Percentiles rank a stretch among this genome's conserved stretches.
Evolutionary conservation across 352 stramenopile species (phyloP).

Genomic region (Phytophthora nicotianae): DNA sequence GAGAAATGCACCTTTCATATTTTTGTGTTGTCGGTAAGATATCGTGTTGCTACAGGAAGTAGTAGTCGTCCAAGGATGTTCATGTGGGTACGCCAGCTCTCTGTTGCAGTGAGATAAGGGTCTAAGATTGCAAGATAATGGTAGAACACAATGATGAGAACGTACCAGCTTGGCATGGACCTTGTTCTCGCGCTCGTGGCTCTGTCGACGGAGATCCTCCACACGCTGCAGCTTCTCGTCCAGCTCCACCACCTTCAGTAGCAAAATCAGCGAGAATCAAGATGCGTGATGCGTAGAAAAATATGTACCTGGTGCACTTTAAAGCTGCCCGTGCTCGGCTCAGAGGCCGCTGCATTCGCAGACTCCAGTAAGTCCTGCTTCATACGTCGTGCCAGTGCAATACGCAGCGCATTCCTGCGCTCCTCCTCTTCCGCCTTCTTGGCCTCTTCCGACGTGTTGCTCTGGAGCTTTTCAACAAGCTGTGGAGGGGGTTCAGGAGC

Average conservation of each 20-base stretch:
- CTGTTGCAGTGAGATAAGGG: constrained; percentile 4
- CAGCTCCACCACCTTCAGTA: constrained; percentile 59
- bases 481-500: constrained; percentile 62
- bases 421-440: constrained; percentile 76
- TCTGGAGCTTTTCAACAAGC: constrained; percentile 72
- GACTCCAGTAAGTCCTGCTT: constrained; percentile 79
- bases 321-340: constrained; percentile 38
- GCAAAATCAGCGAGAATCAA: neutral
- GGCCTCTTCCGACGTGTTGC: constrained; percentile 53
- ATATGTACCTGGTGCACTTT: constrained; percentile 67
- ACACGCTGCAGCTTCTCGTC: constrained; percentile 83
- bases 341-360: constrained; percentile 22
- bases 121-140: neutral
- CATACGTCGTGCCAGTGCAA: constrained; percentile 77
- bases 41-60: neutral
- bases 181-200: constrained; percentile 66
- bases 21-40: constrained; percentile 1
- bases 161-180: constrained; percentile 58
- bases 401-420: constrained; percentile 66
- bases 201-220: constrained; percentile 67
- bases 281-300: too few species aligned
- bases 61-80: neutral
- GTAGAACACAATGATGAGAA: neutral
- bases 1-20: constrained; percentile 32
- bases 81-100: constrained; percentile 19